Evolutionary conservation across 2,329 filamentous ascomycete species (phyloP).

Genomic region (Dactylellina drechsleri): DNA sequence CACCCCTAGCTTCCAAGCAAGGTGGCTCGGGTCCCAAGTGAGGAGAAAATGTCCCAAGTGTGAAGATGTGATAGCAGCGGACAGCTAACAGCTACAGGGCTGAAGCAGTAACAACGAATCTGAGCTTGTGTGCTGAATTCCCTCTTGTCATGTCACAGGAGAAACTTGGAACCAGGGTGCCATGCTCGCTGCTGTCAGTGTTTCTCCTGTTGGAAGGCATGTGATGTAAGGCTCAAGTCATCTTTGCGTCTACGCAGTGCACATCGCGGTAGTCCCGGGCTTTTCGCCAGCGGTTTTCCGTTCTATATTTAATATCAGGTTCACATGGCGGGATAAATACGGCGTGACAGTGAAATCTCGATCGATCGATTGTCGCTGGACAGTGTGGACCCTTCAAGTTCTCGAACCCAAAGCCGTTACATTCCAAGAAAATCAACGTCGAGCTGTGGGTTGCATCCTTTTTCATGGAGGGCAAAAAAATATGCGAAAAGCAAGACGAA

Average conservation of each 20-base stretch:
- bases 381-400: conserved; percentile 27
- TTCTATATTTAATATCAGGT: conserved; percentile 49
- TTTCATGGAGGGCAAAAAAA: conserved; percentile 37
- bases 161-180: conserved; percentile 29
- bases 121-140: conserved; percentile 26
- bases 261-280: conserved; percentile 22
- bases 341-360: conserved; percentile 18
- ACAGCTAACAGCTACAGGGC: conserved; percentile 47
- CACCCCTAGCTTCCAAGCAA: conserved; percentile 15
- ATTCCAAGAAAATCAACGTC: conserved; percentile 9
- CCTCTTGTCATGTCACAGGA: conserved; percentile 24
- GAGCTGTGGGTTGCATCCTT: conserved; percentile 39
- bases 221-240: conserved; percentile 27
- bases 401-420: conserved; percentile 46
- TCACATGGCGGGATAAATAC: conserved; percentile 33
- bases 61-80: conserved; percentile 19
- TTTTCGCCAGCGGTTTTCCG: conserved; percentile 14
- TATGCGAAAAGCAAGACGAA: neutral
- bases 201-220: conserved; percentile 29
- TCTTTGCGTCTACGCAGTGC: conserved; percentile 18
- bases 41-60: conserved; percentile 38
- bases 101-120: conserved; percentile 16
- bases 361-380: conserved; percentile 22
- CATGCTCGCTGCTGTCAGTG: conserved; percentile 25
- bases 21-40: conserved; percentile 42